Evolutionary conservation across 441 rosid species (phyloP), one percentile per base, ranked within the genome.

Genomic region (Pelargonium myrrhifolium): DNA sequence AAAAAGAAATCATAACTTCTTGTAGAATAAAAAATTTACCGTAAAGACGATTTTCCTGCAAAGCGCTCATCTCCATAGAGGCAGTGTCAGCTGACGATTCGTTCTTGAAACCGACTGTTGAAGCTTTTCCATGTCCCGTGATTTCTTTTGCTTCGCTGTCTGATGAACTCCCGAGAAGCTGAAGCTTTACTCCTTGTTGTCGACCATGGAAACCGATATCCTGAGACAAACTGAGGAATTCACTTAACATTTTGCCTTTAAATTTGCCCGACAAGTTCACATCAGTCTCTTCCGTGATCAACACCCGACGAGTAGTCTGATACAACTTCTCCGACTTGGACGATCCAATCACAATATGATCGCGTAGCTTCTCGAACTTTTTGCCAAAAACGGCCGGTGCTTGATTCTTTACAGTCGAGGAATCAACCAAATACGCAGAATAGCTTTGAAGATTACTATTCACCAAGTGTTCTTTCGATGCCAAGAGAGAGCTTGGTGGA

Each of bases 61-160:
- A 71, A 65, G 69, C 66, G 82, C 85, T 89, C 79, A 86, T 75
- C 61, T 84, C 94, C 88, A 89, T 79, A 55, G 85, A 80, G n/a
- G 82, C 77, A 64, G 96, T 89, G 65, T 89, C 95, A 0, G 84
- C 85, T 10, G 93, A 87, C 49, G 93, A 90, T 76, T 82, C 93
- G 64, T 77, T 82, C 79, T 70, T 75, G 12, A 71, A 62, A 64
- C 74, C 72, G 65, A 65, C 62, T 28, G 78, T 61, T 63, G 77
- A 71, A 45, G 73, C 51, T 64, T 63, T 74, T 22, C 58, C 20
- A 67, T 70, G 70, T 47, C 75, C 70, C 26, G 51, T 51, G 18
- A 79, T 73, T 64, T 72, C 85, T 69, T 67, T 74, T 62, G 70
- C 86, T 74, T 82, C 79, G 24, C 78, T 74, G 53, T 86, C 83